Evolutionary conservation across 345 rosid genomes (phyloP).

Genomic region (Physaria fendleri): DNA sequence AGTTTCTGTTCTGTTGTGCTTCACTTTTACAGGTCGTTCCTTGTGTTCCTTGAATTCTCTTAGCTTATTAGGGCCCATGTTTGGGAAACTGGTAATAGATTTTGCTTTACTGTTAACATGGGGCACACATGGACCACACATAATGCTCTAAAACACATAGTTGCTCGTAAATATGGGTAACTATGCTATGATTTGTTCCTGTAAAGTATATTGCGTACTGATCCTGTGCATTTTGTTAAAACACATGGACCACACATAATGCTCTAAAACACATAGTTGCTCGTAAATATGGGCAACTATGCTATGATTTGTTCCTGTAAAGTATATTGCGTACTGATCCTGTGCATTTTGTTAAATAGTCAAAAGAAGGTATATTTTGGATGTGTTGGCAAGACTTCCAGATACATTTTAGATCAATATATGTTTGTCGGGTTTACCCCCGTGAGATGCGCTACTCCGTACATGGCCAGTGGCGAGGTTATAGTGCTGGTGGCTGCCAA

Average conservation of each 20-base stretch:
- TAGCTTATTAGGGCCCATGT: background rate
- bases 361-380: conserved; percentile 99
- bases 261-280: background rate
- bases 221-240: conserved; percentile 27
- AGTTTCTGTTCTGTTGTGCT: conserved; percentile 5
- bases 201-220: conserved; percentile 5
- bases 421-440: conserved; percentile 96
- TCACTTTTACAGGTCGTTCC: background rate
- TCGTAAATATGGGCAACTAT: background rate
- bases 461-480: conserved; percentile 95
- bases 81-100: background rate
- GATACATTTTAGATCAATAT: conserved; percentile 98
- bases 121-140: background rate
- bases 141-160: background rate
- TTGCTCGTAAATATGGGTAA: background rate
- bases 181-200: background rate
- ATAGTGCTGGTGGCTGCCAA: conserved; percentile 99
- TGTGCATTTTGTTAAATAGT: conserved; percentile 46
- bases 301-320: background rate
- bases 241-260: too few species aligned
- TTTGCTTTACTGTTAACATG: background rate
- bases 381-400: conserved; percentile 99
- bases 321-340: conserved; percentile 15
- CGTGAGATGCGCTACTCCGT: conserved; percentile 97
- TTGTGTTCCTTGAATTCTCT: background rate